phyloP scores from a whole-genome alignment of 768 basidiomycete species.

The Boletus sp. region DNA sequence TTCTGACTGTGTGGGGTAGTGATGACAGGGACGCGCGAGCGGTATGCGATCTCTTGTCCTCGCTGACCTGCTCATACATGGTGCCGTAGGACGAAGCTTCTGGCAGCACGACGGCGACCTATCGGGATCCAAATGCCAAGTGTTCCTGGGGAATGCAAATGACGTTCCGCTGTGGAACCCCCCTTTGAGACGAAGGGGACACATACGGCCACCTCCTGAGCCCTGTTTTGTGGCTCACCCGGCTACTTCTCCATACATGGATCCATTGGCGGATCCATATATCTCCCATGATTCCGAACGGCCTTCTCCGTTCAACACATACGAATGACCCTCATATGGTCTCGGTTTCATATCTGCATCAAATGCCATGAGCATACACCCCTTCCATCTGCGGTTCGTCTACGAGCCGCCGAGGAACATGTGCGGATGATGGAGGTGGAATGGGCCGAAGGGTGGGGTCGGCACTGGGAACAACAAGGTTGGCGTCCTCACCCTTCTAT shows the following conservation, averaged over 20 bases:
- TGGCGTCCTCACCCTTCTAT: neutral
- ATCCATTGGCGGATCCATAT: constrained; percentile 19
- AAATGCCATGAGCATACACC: constrained; percentile 84
- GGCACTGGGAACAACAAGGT: constrained; percentile 23
- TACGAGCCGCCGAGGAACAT: constrained; percentile 77
- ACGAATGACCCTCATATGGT: constrained; percentile 48
- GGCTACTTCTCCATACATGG: constrained; percentile 8
- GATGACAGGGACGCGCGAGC: constrained; percentile 11
- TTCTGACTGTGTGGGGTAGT: constrained; percentile 47
- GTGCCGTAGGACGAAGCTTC: constrained; percentile 18
- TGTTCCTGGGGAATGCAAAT: constrained; percentile 79
- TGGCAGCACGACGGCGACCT: constrained; percentile 38
- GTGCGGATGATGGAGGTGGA: constrained; percentile 59
- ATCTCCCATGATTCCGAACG: constrained; percentile 12
- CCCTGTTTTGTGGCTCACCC: neutral
- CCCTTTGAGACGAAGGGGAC: constrained; percentile 15
- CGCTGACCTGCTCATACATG: neutral
- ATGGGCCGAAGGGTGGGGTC: constrained; percentile 52
- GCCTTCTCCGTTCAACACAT: constrained; percentile 37
- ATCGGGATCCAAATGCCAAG: constrained; percentile 60
- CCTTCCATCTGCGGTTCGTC: constrained; percentile 61
- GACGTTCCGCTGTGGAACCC: constrained; percentile 63
- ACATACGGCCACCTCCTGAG: neutral
- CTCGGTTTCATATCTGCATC: constrained; percentile 80
- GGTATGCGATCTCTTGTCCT: constrained; percentile 3